phyloP scores from a whole-genome alignment of 495 filamentous ascomycete genomes.

The Paragyromitra xinjiangensis region DNA sequence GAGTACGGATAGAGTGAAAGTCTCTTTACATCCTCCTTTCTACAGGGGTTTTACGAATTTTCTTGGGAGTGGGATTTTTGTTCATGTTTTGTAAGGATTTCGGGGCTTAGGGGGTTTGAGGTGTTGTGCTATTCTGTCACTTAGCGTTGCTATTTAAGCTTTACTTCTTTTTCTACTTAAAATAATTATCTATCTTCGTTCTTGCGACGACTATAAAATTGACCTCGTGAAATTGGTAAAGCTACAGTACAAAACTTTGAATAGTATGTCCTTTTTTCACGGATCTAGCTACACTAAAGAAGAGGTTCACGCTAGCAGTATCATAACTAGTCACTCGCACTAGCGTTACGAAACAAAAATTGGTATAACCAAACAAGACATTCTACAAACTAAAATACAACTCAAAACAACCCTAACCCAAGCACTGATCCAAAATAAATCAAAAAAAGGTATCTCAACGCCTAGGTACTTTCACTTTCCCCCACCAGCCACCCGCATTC shows the following conservation, averaged over 20 bases:
- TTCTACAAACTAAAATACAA: background rate
- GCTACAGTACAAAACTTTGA: too few species aligned
- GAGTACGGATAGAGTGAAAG: background rate
- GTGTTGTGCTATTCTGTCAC: too few species aligned
- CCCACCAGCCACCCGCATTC: conserved; percentile 32
- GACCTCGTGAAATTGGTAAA: too few species aligned
- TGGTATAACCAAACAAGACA: background rate
- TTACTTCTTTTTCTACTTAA: too few species aligned
- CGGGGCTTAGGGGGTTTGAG: too few species aligned
- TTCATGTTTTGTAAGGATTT: too few species aligned
- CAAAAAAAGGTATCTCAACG: background rate
- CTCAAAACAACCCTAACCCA: background rate
- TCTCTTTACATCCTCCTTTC: background rate
- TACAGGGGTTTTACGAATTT: background rate
- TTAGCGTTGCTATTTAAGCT: background rate
- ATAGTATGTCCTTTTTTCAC: too few species aligned
- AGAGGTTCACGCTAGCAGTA: background rate
- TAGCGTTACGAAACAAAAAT: background rate
- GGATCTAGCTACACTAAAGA: too few species aligned
- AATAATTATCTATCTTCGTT: too few species aligned
- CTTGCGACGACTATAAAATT: too few species aligned
- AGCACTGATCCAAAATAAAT: background rate
- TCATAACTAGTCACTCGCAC: background rate
- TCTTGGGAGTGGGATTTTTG: background rate
- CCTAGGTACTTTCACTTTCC: conserved; percentile 13